Evolutionary conservation across 1,284 basidiomycete genomes (phyloP).

Genomic region (Exobasidium rhododendri): DNA sequence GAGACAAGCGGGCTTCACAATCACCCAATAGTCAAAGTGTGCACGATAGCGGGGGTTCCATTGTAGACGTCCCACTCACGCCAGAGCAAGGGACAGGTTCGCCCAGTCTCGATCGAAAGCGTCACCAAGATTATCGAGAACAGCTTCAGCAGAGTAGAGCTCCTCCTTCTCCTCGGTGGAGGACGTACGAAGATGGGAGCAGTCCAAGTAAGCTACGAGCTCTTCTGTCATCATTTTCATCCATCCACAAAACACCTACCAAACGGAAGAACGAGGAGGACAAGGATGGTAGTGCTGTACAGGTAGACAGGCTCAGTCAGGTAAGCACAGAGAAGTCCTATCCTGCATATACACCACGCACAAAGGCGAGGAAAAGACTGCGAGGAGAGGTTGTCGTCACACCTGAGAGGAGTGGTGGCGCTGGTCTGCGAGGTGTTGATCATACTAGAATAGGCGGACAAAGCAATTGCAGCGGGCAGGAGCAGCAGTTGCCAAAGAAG

Average conservation of each 20-base stretch:
- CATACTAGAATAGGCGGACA: not conserved
- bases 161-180: not conserved
- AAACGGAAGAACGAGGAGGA: not conserved
- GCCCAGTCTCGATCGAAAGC: not conserved
- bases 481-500: too few species aligned
- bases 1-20: not conserved
- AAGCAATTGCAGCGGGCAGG: not conserved
- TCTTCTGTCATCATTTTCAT: not conserved
- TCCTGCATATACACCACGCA: constrained; percentile 28
- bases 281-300: not conserved
- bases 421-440: not conserved
- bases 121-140: not conserved
- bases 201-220: constrained; percentile 1
- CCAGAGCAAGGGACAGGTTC: not conserved
- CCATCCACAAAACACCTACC: not conserved
- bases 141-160: not conserved
- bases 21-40: not conserved
- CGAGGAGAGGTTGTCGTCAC: constrained; percentile 37
- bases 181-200: not conserved
- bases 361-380: constrained; percentile 42
- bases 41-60: not conserved
- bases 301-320: not conserved
- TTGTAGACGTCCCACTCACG: constrained; percentile 1
- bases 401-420: not conserved
- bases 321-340: not conserved